A percentile compares a stretch with the other conserved stretches of the same genome.
Conservation (phyloP, 208 protist species). For the Polymyxa betae region DNA sequence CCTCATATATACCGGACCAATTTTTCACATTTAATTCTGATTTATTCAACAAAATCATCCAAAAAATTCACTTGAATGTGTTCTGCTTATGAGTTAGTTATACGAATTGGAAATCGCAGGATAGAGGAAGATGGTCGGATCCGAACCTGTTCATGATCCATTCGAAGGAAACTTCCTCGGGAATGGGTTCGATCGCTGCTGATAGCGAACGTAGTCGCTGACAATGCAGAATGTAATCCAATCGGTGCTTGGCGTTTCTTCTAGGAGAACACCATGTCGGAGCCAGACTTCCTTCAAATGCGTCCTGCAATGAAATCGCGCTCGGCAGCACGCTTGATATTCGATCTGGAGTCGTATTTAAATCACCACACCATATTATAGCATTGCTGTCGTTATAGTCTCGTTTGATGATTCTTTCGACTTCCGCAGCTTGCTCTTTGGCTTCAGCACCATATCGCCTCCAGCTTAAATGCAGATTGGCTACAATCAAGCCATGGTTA, state of each 20-base stretch:
- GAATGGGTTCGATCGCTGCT: background rate
- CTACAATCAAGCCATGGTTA: conserved; percentile 8
- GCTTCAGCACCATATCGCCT: background rate
- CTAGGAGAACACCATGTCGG: background rate
- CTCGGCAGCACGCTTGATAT: background rate
- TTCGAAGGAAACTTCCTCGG: background rate
- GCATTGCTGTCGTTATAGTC: background rate
- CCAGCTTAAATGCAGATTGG: background rate
- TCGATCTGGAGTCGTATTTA: background rate
- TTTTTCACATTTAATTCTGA: too few species aligned
- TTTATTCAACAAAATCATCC: too few species aligned
- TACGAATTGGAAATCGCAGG: background rate
- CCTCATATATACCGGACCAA: too few species aligned
- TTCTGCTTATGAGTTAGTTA: background rate
- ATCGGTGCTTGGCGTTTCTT: background rate
- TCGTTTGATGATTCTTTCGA: background rate
- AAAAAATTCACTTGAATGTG: too few species aligned
- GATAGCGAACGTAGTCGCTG: background rate
- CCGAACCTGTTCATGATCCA: background rate
- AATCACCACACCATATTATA: conserved; percentile 25
- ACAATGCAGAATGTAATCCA: conserved; percentile 40
- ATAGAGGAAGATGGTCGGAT: conserved; percentile 6
- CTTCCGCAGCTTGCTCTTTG: background rate
- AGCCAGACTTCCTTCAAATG: background rate
- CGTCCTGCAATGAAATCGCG: background rate